These are phyloP conservation scores for Ceratocystis destructans DNA, from an alignment of 2,329 filamentous ascomycete genomes.

Conservation along the genomic window DNA sequence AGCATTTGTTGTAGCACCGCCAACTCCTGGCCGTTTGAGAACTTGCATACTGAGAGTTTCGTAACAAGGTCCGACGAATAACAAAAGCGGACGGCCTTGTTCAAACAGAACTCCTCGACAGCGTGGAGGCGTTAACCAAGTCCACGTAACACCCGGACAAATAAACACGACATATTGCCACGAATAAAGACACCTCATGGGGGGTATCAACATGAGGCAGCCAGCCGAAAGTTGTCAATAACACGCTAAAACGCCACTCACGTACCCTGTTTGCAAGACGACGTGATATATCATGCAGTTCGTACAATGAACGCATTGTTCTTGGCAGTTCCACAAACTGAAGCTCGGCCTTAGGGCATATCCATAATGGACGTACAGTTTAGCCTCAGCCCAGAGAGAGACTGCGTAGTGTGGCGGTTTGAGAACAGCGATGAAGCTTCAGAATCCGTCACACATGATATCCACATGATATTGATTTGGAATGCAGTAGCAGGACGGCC, in stretches of 20 bases:
- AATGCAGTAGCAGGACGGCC: neutral
- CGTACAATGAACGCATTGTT: slow-evolving; percentile 4
- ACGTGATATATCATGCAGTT: neutral
- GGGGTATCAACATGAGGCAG: neutral
- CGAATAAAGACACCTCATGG: neutral
- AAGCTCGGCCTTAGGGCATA: neutral
- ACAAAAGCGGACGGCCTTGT: neutral
- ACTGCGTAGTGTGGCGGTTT: neutral
- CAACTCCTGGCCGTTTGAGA: neutral
- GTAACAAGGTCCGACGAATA: neutral
- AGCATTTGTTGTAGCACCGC: neutral
- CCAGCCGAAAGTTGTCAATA: no score
- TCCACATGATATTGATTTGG: no score
- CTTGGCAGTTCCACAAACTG: neutral
- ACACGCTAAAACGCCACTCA: neutral
- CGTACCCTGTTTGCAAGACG: neutral
- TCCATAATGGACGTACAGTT: neutral
- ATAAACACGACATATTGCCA: neutral
- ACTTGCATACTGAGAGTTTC: neutral
- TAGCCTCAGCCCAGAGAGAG: neutral
- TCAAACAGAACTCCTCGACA: neutral
- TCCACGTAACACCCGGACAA: neutral
- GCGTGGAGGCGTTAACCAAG: neutral
- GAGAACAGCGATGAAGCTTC: neutral
- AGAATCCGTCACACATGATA: no score